A percentile compares a stretch with the other conserved stretches of the same genome.
phyloP scores from a whole-genome alignment of 495 filamentous ascomycete species.

The Tricharina praecox region DNA sequence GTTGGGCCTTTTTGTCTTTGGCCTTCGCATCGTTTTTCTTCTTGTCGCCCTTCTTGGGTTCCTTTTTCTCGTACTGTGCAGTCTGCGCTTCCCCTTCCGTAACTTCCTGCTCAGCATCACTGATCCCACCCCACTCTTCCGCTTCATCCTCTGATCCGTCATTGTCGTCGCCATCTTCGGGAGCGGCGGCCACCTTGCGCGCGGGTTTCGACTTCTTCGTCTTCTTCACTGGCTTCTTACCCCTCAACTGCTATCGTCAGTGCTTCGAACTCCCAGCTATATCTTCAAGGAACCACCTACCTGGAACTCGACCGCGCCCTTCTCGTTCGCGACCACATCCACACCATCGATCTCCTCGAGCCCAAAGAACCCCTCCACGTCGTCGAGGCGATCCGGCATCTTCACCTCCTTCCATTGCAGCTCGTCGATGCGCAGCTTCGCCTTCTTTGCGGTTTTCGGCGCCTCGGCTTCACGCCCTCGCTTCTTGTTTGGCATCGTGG shows the following conservation, averaged over 20 bases:
- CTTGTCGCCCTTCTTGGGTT: constrained; percentile 12
- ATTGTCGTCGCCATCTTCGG: neutral
- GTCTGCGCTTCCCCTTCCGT: neutral
- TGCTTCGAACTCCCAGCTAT: no score
- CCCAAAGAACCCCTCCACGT: constrained; percentile 89
- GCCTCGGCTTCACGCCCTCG: neutral
- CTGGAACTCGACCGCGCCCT: constrained; percentile 34
- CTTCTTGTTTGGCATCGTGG: neutral
- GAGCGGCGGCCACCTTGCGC: constrained; percentile 13
- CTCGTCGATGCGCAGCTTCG: constrained; percentile 37
- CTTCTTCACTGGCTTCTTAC: neutral
- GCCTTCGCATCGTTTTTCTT: constrained; percentile 1
- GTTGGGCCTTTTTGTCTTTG: constrained; percentile 25
- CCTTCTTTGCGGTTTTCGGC: constrained; percentile 16
- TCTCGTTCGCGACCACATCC: constrained; percentile 48
- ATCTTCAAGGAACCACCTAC: no score
- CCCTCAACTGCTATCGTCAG: neutral
- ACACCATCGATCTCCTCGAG: constrained; percentile 85
- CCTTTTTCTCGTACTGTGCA: constrained; percentile 33
- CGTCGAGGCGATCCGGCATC: constrained; percentile 70
- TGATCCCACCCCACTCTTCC: constrained; percentile 43
- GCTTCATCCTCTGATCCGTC: constrained; percentile 16
- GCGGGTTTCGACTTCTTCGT: constrained; percentile 28
- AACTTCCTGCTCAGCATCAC: constrained; percentile 28
- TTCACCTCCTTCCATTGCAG: constrained; percentile 68